Base-by-base conservation (phyloP, 805 yeast species). In the Saccharomyces kudriavzevii region DNA sequence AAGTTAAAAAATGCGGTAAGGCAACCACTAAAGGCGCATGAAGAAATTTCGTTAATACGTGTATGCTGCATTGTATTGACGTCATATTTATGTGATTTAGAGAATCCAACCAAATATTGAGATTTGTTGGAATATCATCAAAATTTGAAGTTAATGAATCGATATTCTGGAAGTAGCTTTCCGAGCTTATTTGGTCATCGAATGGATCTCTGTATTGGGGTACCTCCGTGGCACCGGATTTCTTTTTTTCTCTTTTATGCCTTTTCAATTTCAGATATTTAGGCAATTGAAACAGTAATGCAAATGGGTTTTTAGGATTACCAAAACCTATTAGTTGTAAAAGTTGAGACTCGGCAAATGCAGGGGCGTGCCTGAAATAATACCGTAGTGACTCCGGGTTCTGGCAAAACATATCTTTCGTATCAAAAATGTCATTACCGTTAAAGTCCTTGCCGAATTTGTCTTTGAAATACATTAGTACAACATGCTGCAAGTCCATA, bases 281-380 rank as follows among this genome's bases (percentile, higher is more conserved):
- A 0, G 91, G 85, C 22, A 87, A 71, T 54, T 80, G 83, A 68
- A 87, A 87, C 14, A 87, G 65, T 61, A 83, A 80, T 6, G 92
- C 89, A 70, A 87, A 86, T 24, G 92, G 90, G 62, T 85, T 87
- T 47, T 76, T 74, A 4, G 87, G 77, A 64, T 85, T 86, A 30
- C 94, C 95, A 68, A 87, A 84, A 1, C 94, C 94, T 47, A 85
- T 79, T 52, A 87, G 65, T 70, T 87, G 92, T 60, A 82, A 78
- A 51, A 87, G 81, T 61, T 87, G 87, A 29, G 90, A 82, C 48
- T 86, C 74, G 1, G 94, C 92, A 73, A 87, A 85, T 43, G 83
- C 77, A 3, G 90, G 79, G 0, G 89, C 83, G 63, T 86, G 85
- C 61, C 85, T 85, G 62, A 83, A 84, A 87, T 89, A 87, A 61